These are phyloP conservation scores for Melocanna baccifera DNA, from an alignment of 176 grass and related monocot species.

Conservation along the genomic window DNA sequence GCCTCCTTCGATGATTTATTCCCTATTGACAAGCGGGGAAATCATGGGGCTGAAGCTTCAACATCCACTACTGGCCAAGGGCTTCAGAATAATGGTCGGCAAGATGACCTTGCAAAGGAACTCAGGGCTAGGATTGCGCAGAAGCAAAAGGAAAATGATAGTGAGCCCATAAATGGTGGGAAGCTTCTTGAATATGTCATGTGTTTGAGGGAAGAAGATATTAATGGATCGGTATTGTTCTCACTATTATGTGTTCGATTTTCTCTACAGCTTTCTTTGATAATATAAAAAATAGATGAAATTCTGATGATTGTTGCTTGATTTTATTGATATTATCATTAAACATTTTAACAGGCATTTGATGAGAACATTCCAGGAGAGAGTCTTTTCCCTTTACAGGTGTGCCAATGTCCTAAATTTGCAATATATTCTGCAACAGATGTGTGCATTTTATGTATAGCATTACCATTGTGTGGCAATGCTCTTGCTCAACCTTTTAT, in stretches of 20 bases:
- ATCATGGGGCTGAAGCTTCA: constrained; percentile 70
- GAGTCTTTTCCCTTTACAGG: constrained; percentile 79
- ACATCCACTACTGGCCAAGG: constrained; percentile 55
- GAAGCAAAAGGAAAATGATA: constrained; percentile 71
- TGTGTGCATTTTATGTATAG: neutral
- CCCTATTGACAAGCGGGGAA: constrained; percentile 59
- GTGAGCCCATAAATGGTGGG: constrained; percentile 56
- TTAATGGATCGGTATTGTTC: constrained; percentile 64
- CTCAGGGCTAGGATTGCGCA: constrained; percentile 66
- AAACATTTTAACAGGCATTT: constrained; percentile 57
- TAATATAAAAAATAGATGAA: constrained; percentile 1
- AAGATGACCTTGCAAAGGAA: constrained; percentile 63
- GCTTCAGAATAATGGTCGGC: constrained; percentile 34
- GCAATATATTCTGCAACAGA: constrained; percentile 1
- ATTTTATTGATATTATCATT: constrained; percentile 19
- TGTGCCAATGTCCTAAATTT: constrained; percentile 34
- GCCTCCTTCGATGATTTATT: constrained; percentile 92
- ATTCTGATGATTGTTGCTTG: constrained; percentile 9
- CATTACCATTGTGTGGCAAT: neutral
- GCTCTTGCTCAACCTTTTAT: neutral
- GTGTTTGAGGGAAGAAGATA: constrained; percentile 57
- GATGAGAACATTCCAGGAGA: constrained; percentile 59
- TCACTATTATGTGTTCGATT: constrained; percentile 18
- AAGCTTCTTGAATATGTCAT: constrained; percentile 66
- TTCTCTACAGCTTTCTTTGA: neutral